A percentile compares a stretch with the other conserved stretches of the same genome.
Conservation (phyloP, 306 rosid genomes). For the Vigna reflexopilosa region DNA sequence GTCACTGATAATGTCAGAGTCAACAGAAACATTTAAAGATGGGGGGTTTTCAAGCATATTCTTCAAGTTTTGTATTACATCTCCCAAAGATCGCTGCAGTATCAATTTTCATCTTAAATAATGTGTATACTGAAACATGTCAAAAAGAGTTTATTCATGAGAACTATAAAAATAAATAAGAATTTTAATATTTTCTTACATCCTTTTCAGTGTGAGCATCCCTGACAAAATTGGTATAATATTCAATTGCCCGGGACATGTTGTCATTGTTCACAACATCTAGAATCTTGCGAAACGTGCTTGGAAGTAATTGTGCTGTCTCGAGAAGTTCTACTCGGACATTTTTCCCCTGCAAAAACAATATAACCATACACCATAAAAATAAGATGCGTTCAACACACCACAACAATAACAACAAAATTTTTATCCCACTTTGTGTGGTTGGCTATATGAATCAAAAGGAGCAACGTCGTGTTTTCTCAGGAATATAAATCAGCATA, state of each 20-base stretch:
- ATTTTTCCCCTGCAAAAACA: slow-evolving; percentile 72
- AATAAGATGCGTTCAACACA: background rate
- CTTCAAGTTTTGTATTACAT: slow-evolving; percentile 64
- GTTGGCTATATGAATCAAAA: background rate
- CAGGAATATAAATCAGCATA: background rate
- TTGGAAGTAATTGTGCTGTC: slow-evolving; percentile 87
- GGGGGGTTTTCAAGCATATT: slow-evolving; percentile 72
- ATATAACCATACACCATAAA: slow-evolving; percentile 27
- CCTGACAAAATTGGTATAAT: slow-evolving; percentile 80
- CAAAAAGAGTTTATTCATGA: slow-evolving; percentile 27
- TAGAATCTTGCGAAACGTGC: slow-evolving; percentile 73
- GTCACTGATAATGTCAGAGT: slow-evolving; percentile 62
- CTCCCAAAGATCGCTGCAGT: slow-evolving; percentile 60
- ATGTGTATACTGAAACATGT: slow-evolving; percentile 30
- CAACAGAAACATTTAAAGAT: slow-evolving; percentile 73
- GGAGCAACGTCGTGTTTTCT: background rate
- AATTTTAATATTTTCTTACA: slow-evolving; percentile 56
- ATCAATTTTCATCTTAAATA: slow-evolving; percentile 41
- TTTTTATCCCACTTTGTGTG: background rate
- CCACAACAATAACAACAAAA: background rate
- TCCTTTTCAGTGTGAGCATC: slow-evolving; percentile 85
- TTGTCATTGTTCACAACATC: slow-evolving; percentile 73
- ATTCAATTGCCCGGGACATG: slow-evolving; percentile 76
- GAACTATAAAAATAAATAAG: slow-evolving; percentile 25
- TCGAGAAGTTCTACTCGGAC: slow-evolving; percentile 85